Percentiles rank a stretch among this genome's conserved stretches.
phyloP scores from a whole-genome alignment of 306 rosid species.

The Prunus mira region DNA sequence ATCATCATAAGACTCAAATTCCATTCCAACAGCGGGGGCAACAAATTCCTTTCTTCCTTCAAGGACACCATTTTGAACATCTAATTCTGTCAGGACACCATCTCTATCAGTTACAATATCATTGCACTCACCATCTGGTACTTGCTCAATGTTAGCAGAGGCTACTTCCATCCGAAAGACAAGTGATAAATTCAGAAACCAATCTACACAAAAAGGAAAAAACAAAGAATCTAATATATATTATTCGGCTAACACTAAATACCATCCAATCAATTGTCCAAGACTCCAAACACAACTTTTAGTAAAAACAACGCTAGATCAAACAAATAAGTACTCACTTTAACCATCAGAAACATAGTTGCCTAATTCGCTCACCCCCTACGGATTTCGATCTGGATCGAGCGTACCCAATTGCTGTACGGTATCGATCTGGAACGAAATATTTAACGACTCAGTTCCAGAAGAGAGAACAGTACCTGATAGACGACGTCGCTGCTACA shows the following conservation, averaged over 20 bases:
- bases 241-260: background rate
- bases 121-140: slow-evolving; percentile 49
- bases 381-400: too few relatives aligned
- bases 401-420: too few relatives aligned
- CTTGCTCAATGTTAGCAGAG: slow-evolving; percentile 42
- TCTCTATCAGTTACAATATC: slow-evolving; percentile 53
- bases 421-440: too few relatives aligned
- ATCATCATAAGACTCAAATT: slow-evolving; percentile 90
- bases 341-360: background rate
- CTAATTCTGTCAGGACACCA: slow-evolving; percentile 41
- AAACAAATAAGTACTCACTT: background rate
- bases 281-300: background rate
- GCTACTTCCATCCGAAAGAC: slow-evolving; percentile 64
- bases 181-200: slow-evolving; percentile 5
- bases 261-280: background rate
- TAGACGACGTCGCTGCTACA: too few relatives aligned
- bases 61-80: slow-evolving; percentile 44
- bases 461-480: too few relatives aligned
- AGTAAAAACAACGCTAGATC: background rate
- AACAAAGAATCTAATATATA: background rate
- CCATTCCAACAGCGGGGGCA: slow-evolving; percentile 90
- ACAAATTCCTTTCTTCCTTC: slow-evolving; percentile 70
- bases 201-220: background rate
- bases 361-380: too few relatives aligned
- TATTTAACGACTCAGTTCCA: too few relatives aligned